Base-by-base conservation (phyloP, 164 flowering plant species). In the Dillenia suffruticosa region DNA sequence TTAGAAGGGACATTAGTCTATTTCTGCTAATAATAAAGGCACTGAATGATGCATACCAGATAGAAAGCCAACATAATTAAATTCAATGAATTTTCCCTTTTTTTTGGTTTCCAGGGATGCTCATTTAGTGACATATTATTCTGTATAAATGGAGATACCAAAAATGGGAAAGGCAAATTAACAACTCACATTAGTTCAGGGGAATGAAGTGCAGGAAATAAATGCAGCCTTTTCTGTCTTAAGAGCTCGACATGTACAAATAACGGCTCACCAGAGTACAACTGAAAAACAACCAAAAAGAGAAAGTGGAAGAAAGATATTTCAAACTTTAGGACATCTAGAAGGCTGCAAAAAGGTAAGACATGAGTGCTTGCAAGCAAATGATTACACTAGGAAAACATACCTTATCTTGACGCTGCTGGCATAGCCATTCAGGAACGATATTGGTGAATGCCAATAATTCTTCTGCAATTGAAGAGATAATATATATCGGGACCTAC, bases 341-440 rank as follows among this genome's bases (percentile, higher is more conserved):
- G 22, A 19, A 19, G 22, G 1, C 1, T 1, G 22, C 22, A 19
- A 19, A 19, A 19, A 19, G 22, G 22, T 19, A 19, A 19, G 1
- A 19, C 22, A 19, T 19, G 22, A 19, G 22, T 19, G 22, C 22
- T 19, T 19, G 22, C 22, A 1, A 19, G 22, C 22, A 19, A 1
- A 19, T 19, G 22, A 19, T 19, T 19, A 19, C 22, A 19, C 22
- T 19, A 1, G 22, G 22, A 57, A 51, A 5, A 52, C 53, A 16
- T 67, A 86, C 98, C 84, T 84, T 86, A 59, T 88, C 82, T 71
- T 91, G 96, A 32, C 87, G 79, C 59, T 81, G 75, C 72, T 78
- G 70, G 72, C 88, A 86, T 26, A 94, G 68, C 97, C 99, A 94
- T 72, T 94, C 99, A 51, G 96, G 99, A 51, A 91, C 77, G 12